A percentile compares a stretch with the other conserved stretches of the same genome.
These are phyloP conservation scores for Entamoeba histolytica DNA, from an alignment of 208 protist species.

Conservation along the genomic window DNA sequence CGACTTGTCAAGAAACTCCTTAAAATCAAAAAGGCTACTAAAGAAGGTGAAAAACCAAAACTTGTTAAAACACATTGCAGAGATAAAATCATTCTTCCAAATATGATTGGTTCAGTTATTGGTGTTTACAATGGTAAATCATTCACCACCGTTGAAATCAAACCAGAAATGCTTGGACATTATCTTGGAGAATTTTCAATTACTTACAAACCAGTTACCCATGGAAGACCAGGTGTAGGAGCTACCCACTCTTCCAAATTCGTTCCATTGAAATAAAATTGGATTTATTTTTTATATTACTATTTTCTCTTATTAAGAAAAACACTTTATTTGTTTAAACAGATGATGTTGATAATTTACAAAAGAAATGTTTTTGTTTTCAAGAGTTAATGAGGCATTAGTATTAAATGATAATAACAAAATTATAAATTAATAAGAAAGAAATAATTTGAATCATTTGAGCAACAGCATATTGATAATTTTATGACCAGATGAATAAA, in stretches of 20 bases:
- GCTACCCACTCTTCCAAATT: slow-evolving; percentile 69
- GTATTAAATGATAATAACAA: too few relatives aligned
- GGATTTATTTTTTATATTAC: too few relatives aligned
- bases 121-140: slow-evolving; percentile 97
- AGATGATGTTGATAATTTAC: too few relatives aligned
- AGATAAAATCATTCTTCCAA: slow-evolving; percentile 94
- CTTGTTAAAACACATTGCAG: slow-evolving; percentile 94
- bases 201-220: slow-evolving; percentile 89
- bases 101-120: slow-evolving; percentile 94
- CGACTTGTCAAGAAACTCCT: slow-evolving; percentile 77
- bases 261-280: slow-evolving; percentile 37
- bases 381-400: too few relatives aligned
- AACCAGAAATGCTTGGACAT: slow-evolving; percentile 95
- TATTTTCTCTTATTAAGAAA: too few relatives aligned
- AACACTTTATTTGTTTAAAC: too few relatives aligned
- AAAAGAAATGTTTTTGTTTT: too few relatives aligned
- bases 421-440: too few relatives aligned
- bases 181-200: slow-evolving; percentile 98
- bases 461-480: too few relatives aligned
- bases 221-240: slow-evolving; percentile 93
- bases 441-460: too few relatives aligned
- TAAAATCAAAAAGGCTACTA: slow-evolving; percentile 50
- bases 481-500: too few relatives aligned
- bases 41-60: slow-evolving; percentile 79
- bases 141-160: slow-evolving; percentile 90